Conservation (phyloP, 495 filamentous ascomycete species). For the Tuber indicum region DNA sequence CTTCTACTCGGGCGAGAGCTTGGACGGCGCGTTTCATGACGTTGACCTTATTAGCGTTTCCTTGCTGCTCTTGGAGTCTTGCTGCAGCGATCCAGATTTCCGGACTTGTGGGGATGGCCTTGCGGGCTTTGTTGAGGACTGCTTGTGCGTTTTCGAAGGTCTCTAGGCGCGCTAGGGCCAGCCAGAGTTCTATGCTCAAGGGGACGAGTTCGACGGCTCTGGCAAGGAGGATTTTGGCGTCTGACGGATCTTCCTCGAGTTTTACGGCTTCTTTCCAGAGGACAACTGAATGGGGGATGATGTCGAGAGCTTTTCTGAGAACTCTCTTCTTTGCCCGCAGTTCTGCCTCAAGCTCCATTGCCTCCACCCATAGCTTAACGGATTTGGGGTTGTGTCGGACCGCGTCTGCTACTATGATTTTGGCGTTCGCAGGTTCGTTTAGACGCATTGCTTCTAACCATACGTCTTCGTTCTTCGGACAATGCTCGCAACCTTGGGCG, state of each 20-base stretch:
- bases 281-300: conserved; percentile 82
- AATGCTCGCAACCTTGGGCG: conserved; percentile 75
- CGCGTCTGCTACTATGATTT: conserved; percentile 89
- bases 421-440: conserved; percentile 85
- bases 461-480: conserved; percentile 86
- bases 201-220: conserved; percentile 94
- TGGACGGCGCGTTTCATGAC: conserved; percentile 93
- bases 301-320: conserved; percentile 75
- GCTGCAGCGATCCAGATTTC: conserved; percentile 96
- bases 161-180: conserved; percentile 84
- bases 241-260: conserved; percentile 77
- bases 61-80: conserved; percentile 85
- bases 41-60: conserved; percentile 63
- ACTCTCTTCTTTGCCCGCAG: conserved; percentile 79
- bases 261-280: conserved; percentile 99
- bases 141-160: conserved; percentile 83
- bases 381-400: conserved; percentile 86
- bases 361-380: conserved; percentile 83
- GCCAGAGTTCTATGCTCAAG: conserved; percentile 85
- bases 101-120: conserved; percentile 81
- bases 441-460: conserved; percentile 94
- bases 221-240: conserved; percentile 77
- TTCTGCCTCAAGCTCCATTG: conserved; percentile 85
- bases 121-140: conserved; percentile 90
- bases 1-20: conserved; percentile 80